A percentile compares a stretch with the other conserved stretches of the same genome.
These are phyloP conservation scores for Protomyces gravidus DNA, from an alignment of 1,139 yeast genomes.

Conservation along the genomic window DNA sequence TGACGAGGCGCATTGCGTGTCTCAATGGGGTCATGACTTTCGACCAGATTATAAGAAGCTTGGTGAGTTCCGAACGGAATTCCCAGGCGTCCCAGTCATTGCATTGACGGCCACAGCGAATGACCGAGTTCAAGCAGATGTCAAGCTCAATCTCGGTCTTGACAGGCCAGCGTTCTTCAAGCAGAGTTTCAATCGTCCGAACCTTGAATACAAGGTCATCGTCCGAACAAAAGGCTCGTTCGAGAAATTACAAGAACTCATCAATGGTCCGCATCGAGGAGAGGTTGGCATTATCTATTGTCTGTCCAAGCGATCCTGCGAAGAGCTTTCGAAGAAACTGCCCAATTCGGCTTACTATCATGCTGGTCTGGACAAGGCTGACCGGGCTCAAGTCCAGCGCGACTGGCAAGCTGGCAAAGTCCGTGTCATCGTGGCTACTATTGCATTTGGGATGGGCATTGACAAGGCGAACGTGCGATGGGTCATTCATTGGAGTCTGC, in stretches of 20 bases:
- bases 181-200: constrained; percentile 81
- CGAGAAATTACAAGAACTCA: constrained; percentile 56
- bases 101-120: constrained; percentile 98
- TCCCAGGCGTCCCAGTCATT: constrained; percentile 82
- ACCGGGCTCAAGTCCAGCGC: constrained; percentile 62
- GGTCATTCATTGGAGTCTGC: constrained; percentile 85
- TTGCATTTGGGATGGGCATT: constrained; percentile 98
- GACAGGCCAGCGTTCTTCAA: constrained; percentile 53
- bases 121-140: constrained; percentile 82
- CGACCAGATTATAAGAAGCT: constrained; percentile 90
- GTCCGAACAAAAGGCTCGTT: constrained; percentile 54
- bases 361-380: constrained; percentile 86
- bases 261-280: constrained; percentile 51
- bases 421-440: constrained; percentile 88
- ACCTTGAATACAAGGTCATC: constrained; percentile 71
- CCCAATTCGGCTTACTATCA: constrained; percentile 56
- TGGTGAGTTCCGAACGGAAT: constrained; percentile 64
- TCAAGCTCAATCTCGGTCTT: constrained; percentile 65
- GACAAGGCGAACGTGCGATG: constrained; percentile 93
- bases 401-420: constrained; percentile 73
- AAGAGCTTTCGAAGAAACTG: constrained; percentile 47
- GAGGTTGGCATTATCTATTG: constrained; percentile 90
- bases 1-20: constrained; percentile 98
- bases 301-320: constrained; percentile 84
- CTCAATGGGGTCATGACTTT: constrained; percentile 99